Percentiles rank a stretch among this genome's conserved stretches.
phyloP scores from a whole-genome alignment of 192 early-diverging fungal genomes.

The Kickxella alabastrina region DNA sequence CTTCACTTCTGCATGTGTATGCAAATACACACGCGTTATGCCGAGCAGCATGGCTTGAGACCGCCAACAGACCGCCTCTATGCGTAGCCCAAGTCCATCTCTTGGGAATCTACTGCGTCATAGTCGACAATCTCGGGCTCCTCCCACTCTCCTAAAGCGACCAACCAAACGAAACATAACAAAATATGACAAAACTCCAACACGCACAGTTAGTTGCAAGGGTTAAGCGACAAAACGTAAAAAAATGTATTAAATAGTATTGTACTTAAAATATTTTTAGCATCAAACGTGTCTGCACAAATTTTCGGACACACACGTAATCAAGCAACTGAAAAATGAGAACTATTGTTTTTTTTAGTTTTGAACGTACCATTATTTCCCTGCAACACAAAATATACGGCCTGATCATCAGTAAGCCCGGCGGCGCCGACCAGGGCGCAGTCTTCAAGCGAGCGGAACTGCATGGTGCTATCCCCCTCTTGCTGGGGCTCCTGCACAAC shows the following conservation, averaged over 20 bases:
- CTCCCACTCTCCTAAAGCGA: slow-evolving; percentile 25
- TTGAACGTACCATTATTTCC: slow-evolving; percentile 18
- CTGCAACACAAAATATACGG: slow-evolving; percentile 27
- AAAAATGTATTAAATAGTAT: no score
- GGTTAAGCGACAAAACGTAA: no score
- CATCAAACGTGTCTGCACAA: background rate
- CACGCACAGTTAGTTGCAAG: background rate
- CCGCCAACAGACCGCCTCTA: no score
- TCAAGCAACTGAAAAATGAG: no score
- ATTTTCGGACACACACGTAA: no score
- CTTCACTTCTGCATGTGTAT: no score
- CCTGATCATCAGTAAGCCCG: slow-evolving; percentile 21
- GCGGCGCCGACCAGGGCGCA: slow-evolving; percentile 4
- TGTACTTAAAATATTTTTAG: no score
- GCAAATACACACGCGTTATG: no score
- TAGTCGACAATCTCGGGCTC: slow-evolving; percentile 27
- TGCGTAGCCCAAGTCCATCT: slow-evolving; percentile 20
- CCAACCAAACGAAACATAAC: background rate
- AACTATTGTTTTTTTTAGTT: no score
- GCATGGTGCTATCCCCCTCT: background rate
- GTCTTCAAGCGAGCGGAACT: slow-evolving; percentile 18
- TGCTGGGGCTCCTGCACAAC: slow-evolving; percentile 9
- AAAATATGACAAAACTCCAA: background rate
- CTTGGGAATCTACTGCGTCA: slow-evolving; percentile 21
- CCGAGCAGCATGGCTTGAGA: no score